These are phyloP conservation scores for Ophiostoma sp. DNA, from an alignment of 2,329 filamentous ascomycete species.

Conservation along the genomic window DNA sequence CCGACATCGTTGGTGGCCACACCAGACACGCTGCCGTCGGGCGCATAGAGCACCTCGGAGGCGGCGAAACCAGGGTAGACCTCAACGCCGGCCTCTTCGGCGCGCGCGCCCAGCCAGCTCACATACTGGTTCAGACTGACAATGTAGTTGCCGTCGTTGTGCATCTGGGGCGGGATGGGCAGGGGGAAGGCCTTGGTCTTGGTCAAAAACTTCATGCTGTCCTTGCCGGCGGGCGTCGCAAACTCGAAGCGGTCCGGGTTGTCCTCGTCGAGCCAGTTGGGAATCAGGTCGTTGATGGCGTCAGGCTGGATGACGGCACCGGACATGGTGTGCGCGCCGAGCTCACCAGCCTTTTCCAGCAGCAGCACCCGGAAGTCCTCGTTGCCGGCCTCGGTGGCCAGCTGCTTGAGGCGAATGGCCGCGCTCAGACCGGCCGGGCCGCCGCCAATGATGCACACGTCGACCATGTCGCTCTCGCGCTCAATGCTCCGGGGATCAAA, in stretches of 20 bases:
- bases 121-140: conserved; percentile 92
- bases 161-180: conserved; percentile 92
- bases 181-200: conserved; percentile 75
- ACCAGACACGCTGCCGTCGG: conserved; percentile 85
- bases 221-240: conserved; percentile 77
- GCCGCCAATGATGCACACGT: conserved; percentile 94
- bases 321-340: conserved; percentile 93
- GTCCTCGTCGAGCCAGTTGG: conserved; percentile 86
- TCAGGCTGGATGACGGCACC: conserved; percentile 92
- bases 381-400: conserved; percentile 91
- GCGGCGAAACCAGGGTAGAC: conserved; percentile 95
- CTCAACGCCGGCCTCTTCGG: conserved; percentile 95
- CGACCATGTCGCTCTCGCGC: conserved; percentile 88
- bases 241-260: conserved; percentile 87
- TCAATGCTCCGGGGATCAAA: conserved; percentile 72
- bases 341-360: conserved; percentile 90
- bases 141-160: conserved; percentile 97
- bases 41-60: conserved; percentile 83
- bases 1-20: conserved; percentile 96
- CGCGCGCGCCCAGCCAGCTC: conserved; percentile 92
- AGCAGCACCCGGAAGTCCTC: conserved; percentile 93
- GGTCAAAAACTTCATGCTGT: conserved; percentile 94
- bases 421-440: conserved; percentile 92
- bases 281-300: conserved; percentile 84
- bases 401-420: conserved; percentile 91